Conservation (phyloP, 2,329 filamentous ascomycete species). For the Phyllosticta paracitricarpa region DNA sequence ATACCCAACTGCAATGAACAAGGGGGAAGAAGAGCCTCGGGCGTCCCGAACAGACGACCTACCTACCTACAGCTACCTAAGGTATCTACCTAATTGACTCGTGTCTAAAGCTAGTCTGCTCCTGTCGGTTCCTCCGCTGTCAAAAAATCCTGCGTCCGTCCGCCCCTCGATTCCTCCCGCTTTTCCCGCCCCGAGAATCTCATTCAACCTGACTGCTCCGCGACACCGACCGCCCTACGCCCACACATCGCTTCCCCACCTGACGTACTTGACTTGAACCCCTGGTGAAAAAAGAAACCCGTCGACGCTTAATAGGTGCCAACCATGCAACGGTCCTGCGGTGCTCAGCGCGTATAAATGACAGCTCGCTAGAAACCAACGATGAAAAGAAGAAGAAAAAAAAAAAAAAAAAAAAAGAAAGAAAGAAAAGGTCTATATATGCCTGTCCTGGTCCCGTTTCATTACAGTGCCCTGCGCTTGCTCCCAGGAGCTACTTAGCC, state of each 20-base stretch:
- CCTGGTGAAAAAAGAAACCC: background rate
- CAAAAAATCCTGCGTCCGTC: background rate
- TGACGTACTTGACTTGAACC: background rate
- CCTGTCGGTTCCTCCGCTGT: background rate
- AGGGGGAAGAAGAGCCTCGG: background rate
- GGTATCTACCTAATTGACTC: background rate
- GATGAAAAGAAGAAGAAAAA: background rate
- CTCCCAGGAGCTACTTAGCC: background rate
- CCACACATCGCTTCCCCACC: background rate
- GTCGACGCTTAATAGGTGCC: background rate
- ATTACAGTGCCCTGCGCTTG: background rate
- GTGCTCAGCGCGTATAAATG: background rate
- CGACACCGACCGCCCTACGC: background rate
- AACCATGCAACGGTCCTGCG: background rate
- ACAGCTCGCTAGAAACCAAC: background rate
- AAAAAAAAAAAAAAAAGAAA: background rate
- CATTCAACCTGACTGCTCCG: background rate
- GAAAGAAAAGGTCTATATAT: conserved; percentile 8
- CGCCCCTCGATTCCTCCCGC: background rate
- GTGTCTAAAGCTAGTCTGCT: background rate
- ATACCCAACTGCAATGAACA: no score
- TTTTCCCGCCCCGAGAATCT: background rate
- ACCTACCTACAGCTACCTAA: conserved; percentile 9
- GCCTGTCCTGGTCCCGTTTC: background rate
- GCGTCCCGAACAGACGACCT: background rate